phyloP scores from a whole-genome alignment of 805 yeast genomes.

The Candida dendrica region DNA sequence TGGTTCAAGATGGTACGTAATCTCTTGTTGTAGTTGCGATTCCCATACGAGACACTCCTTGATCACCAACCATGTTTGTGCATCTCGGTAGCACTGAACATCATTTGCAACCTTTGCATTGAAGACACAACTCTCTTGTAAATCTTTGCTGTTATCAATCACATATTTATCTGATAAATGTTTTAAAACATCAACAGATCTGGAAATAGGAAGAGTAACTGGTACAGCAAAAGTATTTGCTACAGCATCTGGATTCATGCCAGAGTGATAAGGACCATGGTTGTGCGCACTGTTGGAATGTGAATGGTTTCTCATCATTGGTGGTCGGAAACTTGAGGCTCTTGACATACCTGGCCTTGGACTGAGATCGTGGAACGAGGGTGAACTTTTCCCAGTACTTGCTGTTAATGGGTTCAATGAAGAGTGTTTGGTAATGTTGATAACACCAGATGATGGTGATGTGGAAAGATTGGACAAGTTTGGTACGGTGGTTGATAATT shows the following conservation, averaged over 20 bases:
- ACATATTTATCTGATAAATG: slow-evolving; percentile 43
- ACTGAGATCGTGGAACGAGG: slow-evolving; percentile 2
- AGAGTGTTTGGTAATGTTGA: neutral
- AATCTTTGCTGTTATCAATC: slow-evolving; percentile 38
- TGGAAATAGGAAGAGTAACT: slow-evolving; percentile 18
- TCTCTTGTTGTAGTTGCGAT: slow-evolving; percentile 8
- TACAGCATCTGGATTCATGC: slow-evolving; percentile 11
- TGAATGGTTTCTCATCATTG: slow-evolving; percentile 11
- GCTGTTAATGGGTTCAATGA: neutral
- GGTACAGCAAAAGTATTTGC: slow-evolving; percentile 11
- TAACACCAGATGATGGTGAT: slow-evolving; percentile 6
- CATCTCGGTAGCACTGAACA: slow-evolving; percentile 43
- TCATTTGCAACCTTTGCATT: slow-evolving; percentile 52
- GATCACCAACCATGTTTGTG: slow-evolving; percentile 58
- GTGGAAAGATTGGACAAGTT: slow-evolving; percentile 3
- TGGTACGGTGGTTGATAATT: neutral
- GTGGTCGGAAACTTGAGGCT: slow-evolving; percentile 14
- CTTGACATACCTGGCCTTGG: slow-evolving; percentile 21
- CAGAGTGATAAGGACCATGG: slow-evolving; percentile 5
- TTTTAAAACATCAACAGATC: slow-evolving; percentile 28
- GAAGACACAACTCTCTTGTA: slow-evolving; percentile 41
- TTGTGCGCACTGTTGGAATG: slow-evolving; percentile 6
- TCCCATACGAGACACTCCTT: slow-evolving; percentile 39
- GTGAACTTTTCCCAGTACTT: neutral
- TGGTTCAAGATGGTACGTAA: neutral